Base-by-base conservation (phyloP, 768 basidiomycete genomes). In the Boletellus sp. region DNA sequence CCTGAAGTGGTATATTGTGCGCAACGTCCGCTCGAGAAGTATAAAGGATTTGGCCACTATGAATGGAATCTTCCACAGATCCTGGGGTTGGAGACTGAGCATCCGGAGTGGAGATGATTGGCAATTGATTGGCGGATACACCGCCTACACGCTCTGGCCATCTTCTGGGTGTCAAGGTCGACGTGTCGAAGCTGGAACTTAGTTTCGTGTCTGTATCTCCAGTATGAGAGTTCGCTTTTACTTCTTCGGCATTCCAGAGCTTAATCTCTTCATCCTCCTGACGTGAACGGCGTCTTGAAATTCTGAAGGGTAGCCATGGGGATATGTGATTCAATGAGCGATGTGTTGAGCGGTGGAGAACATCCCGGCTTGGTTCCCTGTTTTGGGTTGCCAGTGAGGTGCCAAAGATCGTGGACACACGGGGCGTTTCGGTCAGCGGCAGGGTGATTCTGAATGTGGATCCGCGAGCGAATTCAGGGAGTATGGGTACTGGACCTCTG, bases 271-370 rank as follows among this genome's bases (percentile, higher is more conserved):
- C 73, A 38, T 63, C 57, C 17, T 61, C 53, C 13, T 16, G 42
- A 38, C 16, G 64, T 10, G 37, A 48, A 24, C 56, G 62, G 9
- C 59, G 67, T 47, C 61, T 62, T 28, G 71, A 63, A 7, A 60
- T 35, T 45, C 57, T 62, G 11, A 58, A 52, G n/a, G 59, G 53
- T 17, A 77, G 48, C 74, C 76, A 78, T 3, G 74, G 71, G 9
- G 74, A 71, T 15, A 72, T 57, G 22, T 58, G 60, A 33, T 56
- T 54, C 42, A 67, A 37, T 26, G 70, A 63, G 44, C 56, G 39
- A 46, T 48, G 56, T 13, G 56, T 33, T 22, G 56, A 59, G 26
- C 48, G 51, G 19, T 40, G 56, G 51, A 61, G 41, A 2, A 20
- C 39, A 34, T 59, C 58, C 20, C 48, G 50, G 45, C 19, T 56